Evolutionary conservation across 176 grass and related monocot species (phyloP).

Genomic region (Oryza rufipogon): DNA sequence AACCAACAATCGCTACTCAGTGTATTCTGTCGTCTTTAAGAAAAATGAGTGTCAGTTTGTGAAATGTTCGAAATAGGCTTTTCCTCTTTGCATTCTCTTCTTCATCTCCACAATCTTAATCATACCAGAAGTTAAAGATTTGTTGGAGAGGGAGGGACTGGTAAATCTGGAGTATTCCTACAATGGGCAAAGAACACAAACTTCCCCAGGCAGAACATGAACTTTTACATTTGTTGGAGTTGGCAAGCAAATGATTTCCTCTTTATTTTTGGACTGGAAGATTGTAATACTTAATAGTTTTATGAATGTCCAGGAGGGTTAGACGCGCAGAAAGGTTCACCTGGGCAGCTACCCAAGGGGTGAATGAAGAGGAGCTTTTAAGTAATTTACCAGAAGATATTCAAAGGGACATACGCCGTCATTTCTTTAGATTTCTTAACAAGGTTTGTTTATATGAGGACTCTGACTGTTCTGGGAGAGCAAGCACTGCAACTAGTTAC

Average conservation of each 20-base stretch:
- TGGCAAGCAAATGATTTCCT: not conserved
- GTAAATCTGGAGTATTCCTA: not conserved
- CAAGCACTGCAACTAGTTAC: slow-evolving; percentile 8
- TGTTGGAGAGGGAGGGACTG: not conserved
- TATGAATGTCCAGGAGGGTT: slow-evolving; percentile 68
- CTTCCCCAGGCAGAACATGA: not conserved
- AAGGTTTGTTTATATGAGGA: slow-evolving; percentile 55
- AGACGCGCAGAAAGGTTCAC: slow-evolving; percentile 89
- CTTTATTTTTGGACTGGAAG: slow-evolving; percentile 13
- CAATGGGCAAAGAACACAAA: not conserved
- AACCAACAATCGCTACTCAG: not conserved
- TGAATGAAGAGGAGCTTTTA: slow-evolving; percentile 89
- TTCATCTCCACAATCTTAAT: not conserved
- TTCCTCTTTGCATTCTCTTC: not conserved
- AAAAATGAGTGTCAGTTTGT: not conserved
- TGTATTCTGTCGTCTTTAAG: not conserved
- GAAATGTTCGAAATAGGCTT: not conserved
- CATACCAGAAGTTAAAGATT: not conserved
- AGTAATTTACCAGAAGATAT: slow-evolving; percentile 96
- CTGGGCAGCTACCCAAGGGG: slow-evolving; percentile 95
- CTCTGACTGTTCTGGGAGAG: not conserved
- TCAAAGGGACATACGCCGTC: slow-evolving; percentile 87
- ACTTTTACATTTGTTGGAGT: not conserved
- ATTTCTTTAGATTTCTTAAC: slow-evolving; percentile 91
- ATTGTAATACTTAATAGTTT: not conserved